Evolutionary conservation across 768 basidiomycete genomes (phyloP), one percentile per base, ranked within the genome.

Genomic region (Dentipellis fragilis): DNA sequence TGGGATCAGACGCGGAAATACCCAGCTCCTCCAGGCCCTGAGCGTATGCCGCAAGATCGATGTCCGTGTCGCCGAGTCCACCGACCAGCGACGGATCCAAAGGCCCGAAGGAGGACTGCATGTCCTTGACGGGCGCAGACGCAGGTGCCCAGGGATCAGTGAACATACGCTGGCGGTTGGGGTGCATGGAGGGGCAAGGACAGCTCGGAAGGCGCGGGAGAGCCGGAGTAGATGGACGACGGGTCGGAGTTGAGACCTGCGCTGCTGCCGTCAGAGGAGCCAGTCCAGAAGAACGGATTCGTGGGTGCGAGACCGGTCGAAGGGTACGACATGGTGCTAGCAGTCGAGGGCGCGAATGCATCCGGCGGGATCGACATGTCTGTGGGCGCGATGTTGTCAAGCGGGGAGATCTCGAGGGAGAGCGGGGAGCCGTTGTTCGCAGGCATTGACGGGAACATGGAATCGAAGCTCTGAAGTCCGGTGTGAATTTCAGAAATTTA

Each of bases 141-240:
- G 23, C 36, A n/a, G 19, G 37, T 51, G 29, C 29, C 29, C 29
- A 29, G 29, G 38, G 45, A 3, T 12, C 4, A 14, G 55, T 59
- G 36, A 60, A 60, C n/a, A 47, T 9, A 23, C 59, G 61, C 10
- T 57, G 59, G n/a, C 0, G 61, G 51, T 19, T 62, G 54, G 8
- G 59, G 54, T 2, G 56, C 61, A 11, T 62, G 56, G n/a, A 62
- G 7, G 5, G 58, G 53, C 6, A 60, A 16, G 3, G 59, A 60
- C 16, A 62, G 57, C 22, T 62, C 61, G 4, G 61, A 60, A 10
- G 59, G 61, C 4, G 56, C 61, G 0, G 59, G 59, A 3, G 61
- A 62, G 42, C 54, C 54, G 2, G 61, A 62, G 50, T 62, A 62
- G 14, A 55, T 57, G n/a, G 61, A 62, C 36, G 59, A 34, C 12